Conservation (phyloP, 2,329 filamentous ascomycete genomes). For the Didymella pinodella region DNA sequence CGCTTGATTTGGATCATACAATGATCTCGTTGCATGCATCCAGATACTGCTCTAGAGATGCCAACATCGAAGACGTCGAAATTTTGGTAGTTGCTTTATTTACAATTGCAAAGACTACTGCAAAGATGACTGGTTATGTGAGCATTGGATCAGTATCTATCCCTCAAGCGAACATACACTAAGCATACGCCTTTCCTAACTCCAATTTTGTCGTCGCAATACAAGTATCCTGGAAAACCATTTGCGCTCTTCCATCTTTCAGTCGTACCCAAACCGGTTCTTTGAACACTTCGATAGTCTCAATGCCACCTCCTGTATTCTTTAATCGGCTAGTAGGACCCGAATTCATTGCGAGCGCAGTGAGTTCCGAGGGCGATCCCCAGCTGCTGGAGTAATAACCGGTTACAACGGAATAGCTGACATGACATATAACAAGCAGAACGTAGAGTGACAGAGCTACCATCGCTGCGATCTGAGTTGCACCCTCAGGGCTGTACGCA, state of each 20-base stretch:
- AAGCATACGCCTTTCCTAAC: too few species aligned
- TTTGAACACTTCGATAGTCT: background rate
- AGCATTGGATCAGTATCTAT: too few species aligned
- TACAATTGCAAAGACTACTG: too few species aligned
- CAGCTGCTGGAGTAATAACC: background rate
- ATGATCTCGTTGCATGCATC: too few species aligned
- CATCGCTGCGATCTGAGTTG: background rate
- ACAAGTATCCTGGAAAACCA: background rate
- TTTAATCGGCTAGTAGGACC: background rate
- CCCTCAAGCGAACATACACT: too few species aligned
- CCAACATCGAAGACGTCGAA: too few species aligned
- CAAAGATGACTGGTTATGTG: too few species aligned
- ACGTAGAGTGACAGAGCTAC: background rate
- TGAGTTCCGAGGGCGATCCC: background rate
- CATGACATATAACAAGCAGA: background rate
- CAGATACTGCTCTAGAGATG: too few species aligned
- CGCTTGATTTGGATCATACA: too few species aligned
- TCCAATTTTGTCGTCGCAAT: too few species aligned
- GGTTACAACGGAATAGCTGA: background rate
- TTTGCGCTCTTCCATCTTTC: background rate
- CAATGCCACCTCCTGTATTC: background rate
- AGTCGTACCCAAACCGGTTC: background rate
- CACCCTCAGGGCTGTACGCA: background rate
- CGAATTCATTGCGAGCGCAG: background rate
- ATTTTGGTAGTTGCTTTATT: too few species aligned